Evolutionary conservation across 306 rosid genomes (phyloP).

Genomic region (Begonia fuchsioides): DNA sequence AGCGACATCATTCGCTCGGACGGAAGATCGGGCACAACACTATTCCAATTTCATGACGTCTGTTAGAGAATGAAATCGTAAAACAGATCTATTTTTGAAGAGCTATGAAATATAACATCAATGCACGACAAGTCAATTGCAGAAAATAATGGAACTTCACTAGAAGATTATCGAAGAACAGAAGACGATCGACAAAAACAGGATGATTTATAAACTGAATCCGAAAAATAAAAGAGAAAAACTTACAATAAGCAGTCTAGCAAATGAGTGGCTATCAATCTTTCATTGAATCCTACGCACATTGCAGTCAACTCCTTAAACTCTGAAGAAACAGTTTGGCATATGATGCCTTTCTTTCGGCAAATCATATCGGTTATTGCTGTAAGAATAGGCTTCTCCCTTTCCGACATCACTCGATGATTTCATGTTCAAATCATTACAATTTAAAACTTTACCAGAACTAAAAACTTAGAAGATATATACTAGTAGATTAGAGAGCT

Average conservation of each 20-base stretch:
- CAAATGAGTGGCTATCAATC: conserved; percentile 52
- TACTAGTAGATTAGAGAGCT: background rate
- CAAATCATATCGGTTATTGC: conserved; percentile 32
- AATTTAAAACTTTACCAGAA: background rate
- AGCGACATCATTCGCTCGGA: conserved; percentile 70
- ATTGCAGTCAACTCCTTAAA: conserved; percentile 57
- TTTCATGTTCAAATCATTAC: background rate
- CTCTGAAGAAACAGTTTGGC: conserved; percentile 60
- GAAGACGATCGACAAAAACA: too few species aligned
- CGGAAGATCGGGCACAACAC: conserved; percentile 73
- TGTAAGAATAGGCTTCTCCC: conserved; percentile 51
- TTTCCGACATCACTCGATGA: conserved; percentile 64
- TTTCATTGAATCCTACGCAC: conserved; percentile 89
- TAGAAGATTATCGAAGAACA: too few species aligned
- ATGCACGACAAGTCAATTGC: too few species aligned
- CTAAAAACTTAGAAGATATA: background rate
- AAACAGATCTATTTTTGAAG: too few species aligned
- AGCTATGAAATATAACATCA: too few species aligned
- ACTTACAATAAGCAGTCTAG: conserved; percentile 56
- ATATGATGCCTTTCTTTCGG: conserved; percentile 63
- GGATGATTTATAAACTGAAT: too few species aligned
- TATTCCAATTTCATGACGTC: conserved; percentile 17
- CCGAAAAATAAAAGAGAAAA: too few species aligned
- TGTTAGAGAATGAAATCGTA: conserved; percentile 14
- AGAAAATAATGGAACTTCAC: too few species aligned